Evolutionary conservation across 148 eudicot species (phyloP), one percentile per base, ranked within the genome.

Genomic region (Bassia scoparia): DNA sequence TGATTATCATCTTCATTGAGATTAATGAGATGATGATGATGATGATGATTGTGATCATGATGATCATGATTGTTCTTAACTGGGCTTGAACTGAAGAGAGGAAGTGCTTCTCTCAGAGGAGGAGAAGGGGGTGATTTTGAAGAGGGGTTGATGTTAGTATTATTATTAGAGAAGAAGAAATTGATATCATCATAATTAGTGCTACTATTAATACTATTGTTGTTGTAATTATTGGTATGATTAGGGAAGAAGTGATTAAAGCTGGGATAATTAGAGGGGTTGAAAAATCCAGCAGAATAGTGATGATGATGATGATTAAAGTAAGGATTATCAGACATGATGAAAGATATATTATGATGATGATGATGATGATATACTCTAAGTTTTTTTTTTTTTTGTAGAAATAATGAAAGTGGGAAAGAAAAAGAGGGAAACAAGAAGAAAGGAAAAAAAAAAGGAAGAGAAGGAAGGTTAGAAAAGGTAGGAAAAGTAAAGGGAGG

Each of bases 101-200:
- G 90, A 44, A 87, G 90, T 46, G 85, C 87, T 82, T 87, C 87
- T 72, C 73, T 85, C 0, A 79, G 81, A 23, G 88, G 87, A 34
- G 93, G 88, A 65, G 93, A 87, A 15, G 86, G 80, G n/a, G 85
- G 82, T 60, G 87, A 74, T 31, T 58, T 69, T 29, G 29, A 3
- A 43, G 17, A 61, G 21, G 49, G 69, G 49, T 21, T 34, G 26
- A 9, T 23, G 17, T 15, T 16, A 61, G 4, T 71, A 48, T 72
- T 78, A 15, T 4, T 52, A 52, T 52, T 52, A 7, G 78, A 33
- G 70, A 79, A 69, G 30, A 79, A 74, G 59, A 79, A 74, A 46
- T 79, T 79, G 53, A 73, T 58, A 52, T 52, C 59, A 60, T 77
- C 65, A 72, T 60, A 48, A 59, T 49, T 68, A 72, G 56, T 66